A percentile compares a stretch with the other conserved stretches of the same genome.
These are phyloP conservation scores for Exophiala lecanii-corni DNA, from an alignment of 2,329 filamentous ascomycete genomes.

Conservation along the genomic window DNA sequence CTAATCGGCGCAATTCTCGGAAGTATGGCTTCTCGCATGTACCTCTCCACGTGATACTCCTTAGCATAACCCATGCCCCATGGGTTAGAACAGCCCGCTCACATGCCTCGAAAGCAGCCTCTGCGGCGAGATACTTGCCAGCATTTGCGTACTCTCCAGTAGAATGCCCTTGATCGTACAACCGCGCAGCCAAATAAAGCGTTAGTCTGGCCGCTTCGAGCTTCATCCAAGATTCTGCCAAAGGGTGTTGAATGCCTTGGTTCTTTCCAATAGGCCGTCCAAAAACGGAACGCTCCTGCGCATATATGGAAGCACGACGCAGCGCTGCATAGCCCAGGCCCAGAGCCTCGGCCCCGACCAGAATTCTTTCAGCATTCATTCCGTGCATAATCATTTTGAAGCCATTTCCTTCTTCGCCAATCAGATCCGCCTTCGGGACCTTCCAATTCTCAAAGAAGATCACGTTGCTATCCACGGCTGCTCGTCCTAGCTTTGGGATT, in stretches of 20 bases:
- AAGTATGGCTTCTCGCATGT: constrained; percentile 55
- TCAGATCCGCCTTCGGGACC: constrained; percentile 36
- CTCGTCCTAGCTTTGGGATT: constrained; percentile 45
- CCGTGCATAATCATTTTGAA: constrained; percentile 42
- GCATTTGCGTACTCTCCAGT: constrained; percentile 52
- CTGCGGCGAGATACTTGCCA: constrained; percentile 56
- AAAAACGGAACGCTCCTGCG: constrained; percentile 49
- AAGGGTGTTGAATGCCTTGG: constrained; percentile 56
- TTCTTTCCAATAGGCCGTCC: constrained; percentile 56
- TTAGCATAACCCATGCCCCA: constrained; percentile 62
- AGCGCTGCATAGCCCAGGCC: constrained; percentile 44
- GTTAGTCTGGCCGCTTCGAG: constrained; percentile 58
- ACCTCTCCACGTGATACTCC: constrained; percentile 60
- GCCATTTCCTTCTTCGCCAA: constrained; percentile 41
- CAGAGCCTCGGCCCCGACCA: constrained; percentile 38
- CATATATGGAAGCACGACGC: constrained; percentile 42
- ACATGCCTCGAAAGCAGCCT: constrained; percentile 57
- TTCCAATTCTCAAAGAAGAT: constrained; percentile 43
- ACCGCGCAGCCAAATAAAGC: constrained; percentile 55
- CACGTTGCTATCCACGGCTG: constrained; percentile 42
- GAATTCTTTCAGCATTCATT: constrained; percentile 37
- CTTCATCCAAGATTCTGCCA: constrained; percentile 57
- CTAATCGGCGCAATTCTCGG: constrained; percentile 58
- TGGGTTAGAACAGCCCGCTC: constrained; percentile 54
- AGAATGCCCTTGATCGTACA: constrained; percentile 53